Conservation (phyloP, 2,329 filamentous ascomycete genomes). For the Aspergillus tubingensis region DNA sequence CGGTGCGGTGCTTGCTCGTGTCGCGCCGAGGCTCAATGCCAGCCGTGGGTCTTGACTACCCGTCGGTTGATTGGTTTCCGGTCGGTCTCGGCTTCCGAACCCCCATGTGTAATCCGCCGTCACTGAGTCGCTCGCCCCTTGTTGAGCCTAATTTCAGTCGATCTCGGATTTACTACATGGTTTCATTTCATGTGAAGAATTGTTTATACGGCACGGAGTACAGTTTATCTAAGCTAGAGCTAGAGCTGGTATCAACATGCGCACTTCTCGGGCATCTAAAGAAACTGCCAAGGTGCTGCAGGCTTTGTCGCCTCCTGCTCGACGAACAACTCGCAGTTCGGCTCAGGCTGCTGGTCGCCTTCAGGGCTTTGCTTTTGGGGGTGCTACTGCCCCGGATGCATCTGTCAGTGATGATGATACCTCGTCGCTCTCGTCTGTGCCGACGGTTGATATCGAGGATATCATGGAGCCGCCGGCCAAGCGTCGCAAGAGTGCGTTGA, state of each 20-base stretch:
- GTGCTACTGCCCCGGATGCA: conserved; percentile 30
- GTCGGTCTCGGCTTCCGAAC: too few species aligned
- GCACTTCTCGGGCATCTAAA: conserved; percentile 59
- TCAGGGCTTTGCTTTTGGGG: conserved; percentile 29
- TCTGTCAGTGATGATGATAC: conserved; percentile 29
- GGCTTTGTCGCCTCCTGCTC: conserved; percentile 43
- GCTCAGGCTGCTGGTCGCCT: conserved; percentile 24
- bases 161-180: too few species aligned
- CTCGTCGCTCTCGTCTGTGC: conserved; percentile 38
- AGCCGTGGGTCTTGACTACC: too few species aligned
- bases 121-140: too few species aligned
- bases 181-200: conserved; percentile 24
- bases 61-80: too few species aligned
- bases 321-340: conserved; percentile 44
- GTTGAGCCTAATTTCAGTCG: too few species aligned
- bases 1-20: too few species aligned
- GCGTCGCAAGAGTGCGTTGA: conserved; percentile 53
- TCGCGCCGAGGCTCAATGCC: too few species aligned
- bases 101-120: too few species aligned
- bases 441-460: conserved; percentile 62
- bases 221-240: too few species aligned
- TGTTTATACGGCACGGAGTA: not conserved
- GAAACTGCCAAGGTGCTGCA: conserved; percentile 61
- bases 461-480: conserved; percentile 41
- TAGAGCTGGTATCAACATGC: conserved; percentile 45